phyloP scores from a whole-genome alignment of 768 basidiomycete genomes.

The Tulasnella sp. region DNA sequence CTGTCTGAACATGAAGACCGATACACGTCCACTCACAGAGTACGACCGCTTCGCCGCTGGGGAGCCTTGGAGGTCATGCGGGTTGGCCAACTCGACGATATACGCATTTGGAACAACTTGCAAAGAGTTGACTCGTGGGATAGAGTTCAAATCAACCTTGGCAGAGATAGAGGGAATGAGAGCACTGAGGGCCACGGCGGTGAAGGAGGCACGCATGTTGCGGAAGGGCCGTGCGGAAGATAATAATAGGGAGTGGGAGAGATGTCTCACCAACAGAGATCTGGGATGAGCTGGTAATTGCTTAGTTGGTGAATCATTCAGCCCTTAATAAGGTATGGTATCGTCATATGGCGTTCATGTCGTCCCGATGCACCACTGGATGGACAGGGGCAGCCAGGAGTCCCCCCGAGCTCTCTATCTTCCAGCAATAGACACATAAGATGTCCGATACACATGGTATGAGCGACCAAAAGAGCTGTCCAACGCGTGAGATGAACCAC shows the following conservation, averaged over 20 bases:
- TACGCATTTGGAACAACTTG: constrained; percentile 39
- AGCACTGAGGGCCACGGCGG: constrained; percentile 43
- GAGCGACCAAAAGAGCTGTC: too few species aligned
- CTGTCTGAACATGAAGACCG: constrained; percentile 27
- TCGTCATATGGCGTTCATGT: too few species aligned
- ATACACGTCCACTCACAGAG: not conserved
- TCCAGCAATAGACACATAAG: too few species aligned
- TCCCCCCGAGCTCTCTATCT: too few species aligned
- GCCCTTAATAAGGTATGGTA: too few species aligned
- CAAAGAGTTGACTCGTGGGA: constrained; percentile 31
- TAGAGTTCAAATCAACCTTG: constrained; percentile 26
- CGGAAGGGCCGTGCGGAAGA: constrained; percentile 39
- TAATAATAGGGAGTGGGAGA: constrained; percentile 6
- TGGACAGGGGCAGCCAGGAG: too few species aligned
- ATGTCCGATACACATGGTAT: too few species aligned
- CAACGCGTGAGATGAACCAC: too few species aligned
- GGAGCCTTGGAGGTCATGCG: constrained; percentile 22
- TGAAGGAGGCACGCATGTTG: constrained; percentile 54
- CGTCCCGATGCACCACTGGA: too few species aligned
- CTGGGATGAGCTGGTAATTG: too few species aligned
- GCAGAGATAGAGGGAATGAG: constrained; percentile 15
- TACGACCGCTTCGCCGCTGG: constrained; percentile 19
- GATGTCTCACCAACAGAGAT: too few species aligned
- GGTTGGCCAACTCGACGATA: constrained; percentile 43
- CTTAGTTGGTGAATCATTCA: too few species aligned